These are phyloP conservation scores for Geotrichum klebahnii DNA, from an alignment of 1,139 yeast genomes.

Conservation along the genomic window DNA sequence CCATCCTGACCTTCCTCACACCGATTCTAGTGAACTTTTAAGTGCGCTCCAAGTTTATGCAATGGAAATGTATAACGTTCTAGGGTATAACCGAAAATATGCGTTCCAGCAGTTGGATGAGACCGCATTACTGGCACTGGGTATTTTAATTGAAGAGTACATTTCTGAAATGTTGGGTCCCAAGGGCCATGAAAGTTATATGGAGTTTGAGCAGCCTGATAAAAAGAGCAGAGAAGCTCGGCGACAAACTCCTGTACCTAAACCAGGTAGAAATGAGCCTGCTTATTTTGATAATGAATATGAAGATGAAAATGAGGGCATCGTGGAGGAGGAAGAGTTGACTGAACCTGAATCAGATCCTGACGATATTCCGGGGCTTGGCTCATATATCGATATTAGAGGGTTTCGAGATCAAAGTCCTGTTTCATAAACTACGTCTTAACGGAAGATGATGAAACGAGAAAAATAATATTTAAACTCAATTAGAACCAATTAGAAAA, in stretches of 20 bases:
- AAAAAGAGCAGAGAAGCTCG: conserved; percentile 10
- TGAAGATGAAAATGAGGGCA: background rate
- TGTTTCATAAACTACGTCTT: too few relatives aligned
- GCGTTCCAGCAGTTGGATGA: conserved; percentile 32
- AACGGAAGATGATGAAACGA: too few relatives aligned
- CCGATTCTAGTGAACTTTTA: conserved; percentile 2
- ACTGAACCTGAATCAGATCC: background rate
- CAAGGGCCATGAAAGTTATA: conserved; percentile 32
- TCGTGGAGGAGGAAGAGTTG: background rate
- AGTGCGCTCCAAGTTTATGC: conserved; percentile 6
- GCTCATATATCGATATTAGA: too few relatives aligned
- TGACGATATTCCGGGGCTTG: conserved; percentile 6
- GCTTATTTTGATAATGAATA: background rate
- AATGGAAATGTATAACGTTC: conserved; percentile 9
- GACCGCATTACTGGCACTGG: conserved; percentile 37
- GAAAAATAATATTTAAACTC: too few relatives aligned
- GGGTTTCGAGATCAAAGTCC: too few relatives aligned
- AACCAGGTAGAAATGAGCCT: background rate
- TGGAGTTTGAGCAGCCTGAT: conserved; percentile 18
- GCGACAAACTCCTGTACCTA: background rate
- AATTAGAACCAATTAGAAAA: too few relatives aligned
- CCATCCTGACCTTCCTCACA: conserved; percentile 5
- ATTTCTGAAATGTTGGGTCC: conserved; percentile 32
- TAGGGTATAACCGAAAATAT: conserved; percentile 10
- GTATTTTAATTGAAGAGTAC: conserved; percentile 37